Conservation (phyloP, 768 basidiomycete species). For the Lactifluus rugatus region DNA sequence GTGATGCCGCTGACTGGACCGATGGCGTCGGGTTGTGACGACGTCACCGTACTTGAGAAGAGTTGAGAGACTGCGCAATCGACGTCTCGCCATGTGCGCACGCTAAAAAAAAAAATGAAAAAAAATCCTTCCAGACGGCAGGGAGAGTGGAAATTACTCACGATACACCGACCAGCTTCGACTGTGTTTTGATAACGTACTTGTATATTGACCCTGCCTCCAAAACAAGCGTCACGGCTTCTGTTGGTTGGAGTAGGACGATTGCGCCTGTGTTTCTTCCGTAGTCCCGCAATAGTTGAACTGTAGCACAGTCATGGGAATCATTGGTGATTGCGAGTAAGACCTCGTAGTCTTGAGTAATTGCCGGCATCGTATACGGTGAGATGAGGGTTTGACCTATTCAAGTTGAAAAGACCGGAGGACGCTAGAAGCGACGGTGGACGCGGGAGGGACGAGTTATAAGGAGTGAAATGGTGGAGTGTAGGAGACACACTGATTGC, state of each 20-base stretch:
- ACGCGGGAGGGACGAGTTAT: constrained; percentile 13
- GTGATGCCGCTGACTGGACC: constrained; percentile 43
- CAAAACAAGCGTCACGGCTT: constrained; percentile 55
- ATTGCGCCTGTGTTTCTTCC: constrained; percentile 44
- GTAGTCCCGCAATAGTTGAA: constrained; percentile 58
- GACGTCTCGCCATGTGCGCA: constrained; percentile 56
- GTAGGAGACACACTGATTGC: constrained; percentile 11
- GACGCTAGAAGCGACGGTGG: constrained; percentile 4
- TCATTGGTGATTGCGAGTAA: constrained; percentile 63
- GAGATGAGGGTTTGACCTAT: constrained; percentile 35
- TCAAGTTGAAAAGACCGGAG: constrained; percentile 8
- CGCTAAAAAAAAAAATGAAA: constrained; percentile 30
- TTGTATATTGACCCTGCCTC: constrained; percentile 61
- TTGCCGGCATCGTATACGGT: constrained; percentile 43
- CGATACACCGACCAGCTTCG: constrained; percentile 63
- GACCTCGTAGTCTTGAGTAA: constrained; percentile 52
- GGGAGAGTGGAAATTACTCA: constrained; percentile 28
- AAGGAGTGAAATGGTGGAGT: neutral
- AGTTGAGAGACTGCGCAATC: constrained; percentile 53
- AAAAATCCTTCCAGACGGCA: neutral
- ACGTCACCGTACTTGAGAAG: constrained; percentile 33
- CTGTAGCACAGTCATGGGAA: constrained; percentile 50
- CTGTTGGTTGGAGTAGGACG: constrained; percentile 50
- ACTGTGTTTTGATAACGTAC: constrained; percentile 56
- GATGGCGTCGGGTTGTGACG: constrained; percentile 27